Percentiles rank a stretch among this genome's conserved stretches.
phyloP scores from a whole-genome alignment of 345 rosid genomes.

The Brassica nigra region DNA sequence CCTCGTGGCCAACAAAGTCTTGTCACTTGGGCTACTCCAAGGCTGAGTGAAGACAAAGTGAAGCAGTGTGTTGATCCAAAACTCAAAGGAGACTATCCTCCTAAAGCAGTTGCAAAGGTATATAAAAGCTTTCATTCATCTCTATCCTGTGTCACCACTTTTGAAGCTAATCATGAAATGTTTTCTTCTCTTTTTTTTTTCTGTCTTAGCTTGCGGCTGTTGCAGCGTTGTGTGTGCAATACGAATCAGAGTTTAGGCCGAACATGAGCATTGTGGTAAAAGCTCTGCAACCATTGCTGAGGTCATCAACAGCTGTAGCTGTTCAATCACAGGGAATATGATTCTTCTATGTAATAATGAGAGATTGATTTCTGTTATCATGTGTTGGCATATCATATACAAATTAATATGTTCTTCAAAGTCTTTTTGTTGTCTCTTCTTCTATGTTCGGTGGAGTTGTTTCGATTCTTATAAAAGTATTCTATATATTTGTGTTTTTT shows the following conservation, averaged over 20 bases:
- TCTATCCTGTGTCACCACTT: constrained; percentile 11
- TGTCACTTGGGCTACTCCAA: constrained; percentile 99
- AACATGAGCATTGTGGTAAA: constrained; percentile 95
- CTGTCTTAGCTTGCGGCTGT: constrained; percentile 78
- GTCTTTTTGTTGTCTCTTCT: constrained; percentile 7
- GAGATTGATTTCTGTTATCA: constrained; percentile 32
- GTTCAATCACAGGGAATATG: constrained; percentile 36
- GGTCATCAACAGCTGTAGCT: constrained; percentile 66
- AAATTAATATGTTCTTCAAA: background rate
- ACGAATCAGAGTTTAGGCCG: constrained; percentile 92
- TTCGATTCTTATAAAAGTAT: background rate
- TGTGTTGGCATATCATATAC: background rate
- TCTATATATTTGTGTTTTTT: background rate
- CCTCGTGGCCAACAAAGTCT: constrained; percentile 99
- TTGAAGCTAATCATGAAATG: background rate
- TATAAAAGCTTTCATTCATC: background rate
- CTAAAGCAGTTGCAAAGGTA: constrained; percentile 96
- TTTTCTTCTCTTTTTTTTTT: background rate
- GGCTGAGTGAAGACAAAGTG: constrained; percentile 96
- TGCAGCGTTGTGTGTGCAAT: constrained; percentile 89
- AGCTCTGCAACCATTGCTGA: constrained; percentile 80
- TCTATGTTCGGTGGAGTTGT: background rate
- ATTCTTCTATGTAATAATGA: constrained; percentile 25
- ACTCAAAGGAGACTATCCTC: constrained; percentile 93
- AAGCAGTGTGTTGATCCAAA: constrained; percentile 98